Evolutionary conservation across 192 early-diverging fungal species (phyloP).

Genomic region (Backusella sp.): DNA sequence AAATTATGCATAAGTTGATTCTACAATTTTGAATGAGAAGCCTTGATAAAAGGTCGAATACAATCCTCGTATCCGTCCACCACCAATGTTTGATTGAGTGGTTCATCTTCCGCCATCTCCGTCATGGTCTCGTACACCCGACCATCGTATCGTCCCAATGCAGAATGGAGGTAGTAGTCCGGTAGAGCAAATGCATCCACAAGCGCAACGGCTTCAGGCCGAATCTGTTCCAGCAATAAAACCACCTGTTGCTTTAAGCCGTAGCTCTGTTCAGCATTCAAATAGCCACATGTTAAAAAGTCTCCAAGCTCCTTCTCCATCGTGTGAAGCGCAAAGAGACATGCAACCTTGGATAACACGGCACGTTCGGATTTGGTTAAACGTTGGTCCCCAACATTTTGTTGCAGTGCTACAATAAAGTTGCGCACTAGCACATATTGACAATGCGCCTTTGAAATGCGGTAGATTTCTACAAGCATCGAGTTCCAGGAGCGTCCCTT

Average conservation of each 20-base stretch:
- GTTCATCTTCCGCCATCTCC: slow-evolving; percentile 71
- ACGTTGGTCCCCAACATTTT: slow-evolving; percentile 11
- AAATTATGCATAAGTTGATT: background rate
- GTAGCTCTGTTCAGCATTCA: slow-evolving; percentile 47
- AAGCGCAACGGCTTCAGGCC: slow-evolving; percentile 74
- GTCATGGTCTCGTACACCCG: slow-evolving; percentile 80
- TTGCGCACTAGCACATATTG: slow-evolving; percentile 72
- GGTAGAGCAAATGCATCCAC: slow-evolving; percentile 81
- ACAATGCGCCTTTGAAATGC: slow-evolving; percentile 78
- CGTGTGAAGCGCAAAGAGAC: slow-evolving; percentile 59
- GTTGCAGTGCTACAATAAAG: slow-evolving; percentile 61
- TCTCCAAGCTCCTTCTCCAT: slow-evolving; percentile 69
- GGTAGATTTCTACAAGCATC: slow-evolving; percentile 73
- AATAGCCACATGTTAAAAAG: slow-evolving; percentile 52
- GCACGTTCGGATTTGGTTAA: slow-evolving; percentile 38
- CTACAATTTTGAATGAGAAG: background rate
- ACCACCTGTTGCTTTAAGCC: slow-evolving; percentile 52
- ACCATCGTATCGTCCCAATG: slow-evolving; percentile 74
- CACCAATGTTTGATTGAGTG: slow-evolving; percentile 67
- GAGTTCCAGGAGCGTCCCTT: slow-evolving; percentile 70
- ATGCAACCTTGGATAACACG: slow-evolving; percentile 42
- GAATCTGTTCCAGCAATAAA: slow-evolving; percentile 56
- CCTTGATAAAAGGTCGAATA: background rate
- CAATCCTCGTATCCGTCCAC: slow-evolving; percentile 53
- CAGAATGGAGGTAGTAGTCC: slow-evolving; percentile 75